A percentile compares a stretch with the other conserved stretches of the same genome.
Conservation (phyloP, 1,139 yeast species). For the Lodderomyces parapsilosis region DNA sequence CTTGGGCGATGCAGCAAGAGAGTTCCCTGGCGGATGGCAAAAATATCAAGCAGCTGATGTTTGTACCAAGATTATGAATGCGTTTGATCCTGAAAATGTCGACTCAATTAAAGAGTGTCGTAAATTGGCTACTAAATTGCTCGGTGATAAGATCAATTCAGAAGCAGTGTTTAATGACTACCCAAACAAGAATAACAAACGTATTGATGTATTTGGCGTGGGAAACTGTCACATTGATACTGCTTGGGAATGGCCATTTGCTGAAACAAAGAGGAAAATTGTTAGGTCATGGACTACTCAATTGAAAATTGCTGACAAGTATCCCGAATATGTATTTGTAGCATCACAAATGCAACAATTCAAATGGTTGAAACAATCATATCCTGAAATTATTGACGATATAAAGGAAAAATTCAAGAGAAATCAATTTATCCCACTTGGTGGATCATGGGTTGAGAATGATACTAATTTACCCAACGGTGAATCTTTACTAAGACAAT, state of each 20-base stretch:
- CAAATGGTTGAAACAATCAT: conserved; percentile 83
- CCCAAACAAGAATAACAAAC: conserved; percentile 18
- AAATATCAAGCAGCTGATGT: conserved; percentile 78
- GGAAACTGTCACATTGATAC: conserved; percentile 98
- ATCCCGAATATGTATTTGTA: conserved; percentile 90
- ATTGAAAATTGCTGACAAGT: conserved; percentile 75
- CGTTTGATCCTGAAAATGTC: conserved; percentile 61
- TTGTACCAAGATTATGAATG: conserved; percentile 77
- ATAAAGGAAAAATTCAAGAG: conserved; percentile 65
- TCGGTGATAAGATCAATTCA: conserved; percentile 66
- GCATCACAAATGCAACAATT: conserved; percentile 97
- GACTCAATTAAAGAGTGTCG: conserved; percentile 59
- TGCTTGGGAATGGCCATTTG: conserved; percentile 98
- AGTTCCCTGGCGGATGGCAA: conserved; percentile 77
- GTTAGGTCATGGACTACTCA: conserved; percentile 97
- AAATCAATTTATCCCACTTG: conserved; percentile 83
- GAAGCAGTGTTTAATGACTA: conserved; percentile 53
- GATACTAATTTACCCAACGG: conserved; percentile 95
- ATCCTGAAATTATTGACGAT: conserved; percentile 71
- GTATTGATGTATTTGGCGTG: conserved; percentile 66
- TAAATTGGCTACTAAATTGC: conserved; percentile 56
- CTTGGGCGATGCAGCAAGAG: conserved; percentile 88
- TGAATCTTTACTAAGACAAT: conserved; percentile 86
- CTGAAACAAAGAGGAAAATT: conserved; percentile 87
- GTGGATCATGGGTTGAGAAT: conserved; percentile 98